Conservation (phyloP, 2,329 filamentous ascomycete genomes). For the Botrytis aclada region DNA sequence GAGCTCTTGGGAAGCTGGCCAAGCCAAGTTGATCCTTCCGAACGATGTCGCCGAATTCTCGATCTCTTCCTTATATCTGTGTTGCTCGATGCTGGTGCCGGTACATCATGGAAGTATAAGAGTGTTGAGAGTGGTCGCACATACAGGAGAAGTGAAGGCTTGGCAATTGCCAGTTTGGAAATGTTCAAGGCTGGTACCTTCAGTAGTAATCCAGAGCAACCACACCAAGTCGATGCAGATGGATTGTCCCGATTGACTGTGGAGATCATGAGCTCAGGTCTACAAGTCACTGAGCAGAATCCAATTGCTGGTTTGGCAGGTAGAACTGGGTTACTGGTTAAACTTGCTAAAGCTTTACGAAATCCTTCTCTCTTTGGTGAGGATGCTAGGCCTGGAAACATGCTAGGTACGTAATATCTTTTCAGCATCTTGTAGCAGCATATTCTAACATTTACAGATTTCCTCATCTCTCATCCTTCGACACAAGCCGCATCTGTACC, state of each 20-base stretch:
- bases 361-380: slow-evolving; percentile 82
- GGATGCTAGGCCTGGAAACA: slow-evolving; percentile 83
- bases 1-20: slow-evolving; percentile 69
- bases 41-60: slow-evolving; percentile 71
- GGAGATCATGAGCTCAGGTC: slow-evolving; percentile 70
- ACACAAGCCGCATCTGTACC: slow-evolving; percentile 87
- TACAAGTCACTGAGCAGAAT: slow-evolving; percentile 81
- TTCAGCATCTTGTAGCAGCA: slow-evolving; percentile 1
- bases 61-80: slow-evolving; percentile 80
- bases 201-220: slow-evolving; percentile 76
- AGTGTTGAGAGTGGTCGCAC: slow-evolving; percentile 81
- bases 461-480: slow-evolving; percentile 85
- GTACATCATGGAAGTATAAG: slow-evolving; percentile 88
- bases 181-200: slow-evolving; percentile 95
- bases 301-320: slow-evolving; percentile 82
- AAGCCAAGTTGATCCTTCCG: slow-evolving; percentile 61
- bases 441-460: slow-evolving; percentile 57
- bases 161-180: slow-evolving; percentile 73
- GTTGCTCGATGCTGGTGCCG: slow-evolving; percentile 82
- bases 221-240: slow-evolving; percentile 83
- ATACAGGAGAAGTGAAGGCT: slow-evolving; percentile 82
- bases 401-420: slow-evolving; percentile 69
- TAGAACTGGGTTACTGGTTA: slow-evolving; percentile 72
- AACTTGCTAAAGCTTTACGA: slow-evolving; percentile 71
- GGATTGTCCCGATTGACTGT: slow-evolving; percentile 73